Evolutionary conservation across 2,329 filamentous ascomycete genomes (phyloP).

Genomic region (Phialophora chinensis): DNA sequence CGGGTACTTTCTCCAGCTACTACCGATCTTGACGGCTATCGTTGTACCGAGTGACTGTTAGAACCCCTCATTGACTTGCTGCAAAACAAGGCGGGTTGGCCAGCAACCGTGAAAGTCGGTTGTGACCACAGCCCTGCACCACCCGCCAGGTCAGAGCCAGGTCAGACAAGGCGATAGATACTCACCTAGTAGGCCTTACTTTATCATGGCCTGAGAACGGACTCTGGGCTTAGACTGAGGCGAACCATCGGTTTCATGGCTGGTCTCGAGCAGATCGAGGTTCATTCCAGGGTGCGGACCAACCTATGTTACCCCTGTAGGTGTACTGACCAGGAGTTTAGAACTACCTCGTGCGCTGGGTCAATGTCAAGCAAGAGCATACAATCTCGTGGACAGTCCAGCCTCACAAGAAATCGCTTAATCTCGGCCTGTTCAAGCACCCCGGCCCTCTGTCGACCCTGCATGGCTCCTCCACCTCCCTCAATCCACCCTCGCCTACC

Average conservation of each 20-base stretch:
- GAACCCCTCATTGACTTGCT: neutral
- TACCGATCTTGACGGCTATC: neutral
- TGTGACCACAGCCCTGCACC: neutral
- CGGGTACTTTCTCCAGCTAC: neutral
- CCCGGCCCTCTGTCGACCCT: slow-evolving; percentile 69
- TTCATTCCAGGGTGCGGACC: slow-evolving; percentile 86
- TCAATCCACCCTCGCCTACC: slow-evolving; percentile 51
- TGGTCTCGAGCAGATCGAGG: slow-evolving; percentile 93
- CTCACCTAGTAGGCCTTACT: neutral
- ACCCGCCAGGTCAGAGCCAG: neutral
- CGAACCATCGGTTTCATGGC: slow-evolving; percentile 65
- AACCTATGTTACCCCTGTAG: neutral
- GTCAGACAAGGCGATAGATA: neutral
- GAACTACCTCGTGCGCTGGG: slow-evolving; percentile 98
- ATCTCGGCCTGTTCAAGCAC: slow-evolving; percentile 98
- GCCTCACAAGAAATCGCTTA: slow-evolving; percentile 97
- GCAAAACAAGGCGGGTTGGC: neutral
- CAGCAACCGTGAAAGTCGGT: neutral
- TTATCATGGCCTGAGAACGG: slow-evolving; percentile 9
- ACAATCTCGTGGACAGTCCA: slow-evolving; percentile 98
- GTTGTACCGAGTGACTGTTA: slow-evolving; percentile 1
- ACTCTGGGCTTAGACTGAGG: neutral
- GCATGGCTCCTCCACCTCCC: slow-evolving; percentile 56
- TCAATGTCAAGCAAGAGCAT: slow-evolving; percentile 85
- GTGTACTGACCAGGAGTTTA: slow-evolving; percentile 48